These are phyloP conservation scores for Hypoxylon sp. DNA, from an alignment of 2,329 filamentous ascomycete genomes.

Conservation along the genomic window DNA sequence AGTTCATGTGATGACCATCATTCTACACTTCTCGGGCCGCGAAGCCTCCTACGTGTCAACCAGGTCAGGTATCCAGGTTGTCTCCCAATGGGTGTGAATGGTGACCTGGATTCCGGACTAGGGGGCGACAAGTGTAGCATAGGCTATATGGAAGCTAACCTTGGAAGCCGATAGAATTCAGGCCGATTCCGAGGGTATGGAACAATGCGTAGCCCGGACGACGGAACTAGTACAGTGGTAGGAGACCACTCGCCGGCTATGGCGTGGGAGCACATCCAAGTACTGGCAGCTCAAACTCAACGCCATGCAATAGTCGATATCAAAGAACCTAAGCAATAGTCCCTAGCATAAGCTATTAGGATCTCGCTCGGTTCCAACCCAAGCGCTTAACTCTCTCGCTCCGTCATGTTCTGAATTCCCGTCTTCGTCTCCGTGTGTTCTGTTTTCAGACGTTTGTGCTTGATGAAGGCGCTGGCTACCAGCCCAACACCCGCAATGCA, in stretches of 20 bases:
- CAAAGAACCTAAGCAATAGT: neutral
- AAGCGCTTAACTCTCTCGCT: conserved; percentile 19
- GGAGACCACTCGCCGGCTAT: conserved; percentile 3
- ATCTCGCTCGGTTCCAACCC: neutral
- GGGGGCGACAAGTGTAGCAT: neutral
- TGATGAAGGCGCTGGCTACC: conserved; percentile 59
- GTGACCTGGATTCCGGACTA: neutral
- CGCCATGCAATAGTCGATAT: conserved; percentile 2
- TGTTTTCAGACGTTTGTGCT: conserved; percentile 59
- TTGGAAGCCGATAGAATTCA: neutral
- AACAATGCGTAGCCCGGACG: conserved; percentile 1
- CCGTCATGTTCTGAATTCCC: conserved; percentile 54
- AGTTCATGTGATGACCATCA: neutral
- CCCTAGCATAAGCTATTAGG: neutral
- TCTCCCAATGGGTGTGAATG: neutral
- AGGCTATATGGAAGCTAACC: neutral
- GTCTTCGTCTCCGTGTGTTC: conserved; percentile 67
- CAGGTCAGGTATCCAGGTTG: neutral
- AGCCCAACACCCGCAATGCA: conserved; percentile 57
- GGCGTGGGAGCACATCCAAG: conserved; percentile 3
- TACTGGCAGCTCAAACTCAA: conserved; percentile 2
- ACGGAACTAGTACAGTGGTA: conserved; percentile 3
- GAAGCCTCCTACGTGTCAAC: neutral
- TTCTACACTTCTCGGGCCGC: neutral
- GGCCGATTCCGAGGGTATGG: neutral